A percentile compares a stretch with the other conserved stretches of the same genome.
Conservation (phyloP, 2,329 filamentous ascomycete genomes). For the Dactylellina cionopaga region DNA sequence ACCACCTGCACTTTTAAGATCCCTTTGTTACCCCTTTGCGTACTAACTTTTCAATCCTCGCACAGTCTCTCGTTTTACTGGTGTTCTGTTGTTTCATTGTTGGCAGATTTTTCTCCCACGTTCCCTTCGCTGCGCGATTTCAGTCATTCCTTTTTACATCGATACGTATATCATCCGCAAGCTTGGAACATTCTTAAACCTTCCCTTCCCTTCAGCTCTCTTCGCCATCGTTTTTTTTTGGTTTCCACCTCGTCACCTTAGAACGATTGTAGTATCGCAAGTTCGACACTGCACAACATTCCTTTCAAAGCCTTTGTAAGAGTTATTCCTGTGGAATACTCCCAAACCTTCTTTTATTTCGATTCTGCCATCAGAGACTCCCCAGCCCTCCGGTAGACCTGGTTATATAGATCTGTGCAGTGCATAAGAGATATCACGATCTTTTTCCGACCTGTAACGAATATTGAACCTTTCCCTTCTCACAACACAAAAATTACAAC, state of each 20-base stretch:
- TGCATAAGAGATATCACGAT: constrained; percentile 27
- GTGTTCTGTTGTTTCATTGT: constrained; percentile 34
- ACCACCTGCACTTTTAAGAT: constrained; percentile 34
- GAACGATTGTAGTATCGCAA: constrained; percentile 42
- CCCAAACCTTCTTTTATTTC: constrained; percentile 15
- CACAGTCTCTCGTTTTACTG: constrained; percentile 34
- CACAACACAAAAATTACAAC: constrained; percentile 10
- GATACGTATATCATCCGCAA: constrained; percentile 13
- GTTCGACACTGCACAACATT: constrained; percentile 45
- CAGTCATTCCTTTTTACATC: constrained; percentile 41
- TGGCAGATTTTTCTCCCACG: constrained; percentile 2
- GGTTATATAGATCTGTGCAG: constrained; percentile 39
- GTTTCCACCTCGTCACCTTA: constrained; percentile 24
- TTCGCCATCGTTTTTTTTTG: not conserved
- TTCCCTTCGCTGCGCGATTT: constrained; percentile 46
- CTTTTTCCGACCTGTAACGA: constrained; percentile 6
- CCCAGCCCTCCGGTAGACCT: not conserved
- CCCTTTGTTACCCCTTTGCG: constrained; percentile 31
- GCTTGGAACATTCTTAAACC: constrained; percentile 42
- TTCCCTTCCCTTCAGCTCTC: constrained; percentile 26
- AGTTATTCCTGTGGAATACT: constrained; percentile 29
- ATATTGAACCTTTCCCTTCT: not conserved
- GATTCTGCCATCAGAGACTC: constrained; percentile 14
- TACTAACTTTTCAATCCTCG: constrained; percentile 7
- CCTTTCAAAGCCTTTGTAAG: constrained; percentile 34